These are phyloP conservation scores for Boeremia lycopersici DNA, from an alignment of 2,329 filamentous ascomycete species.

Conservation along the genomic window DNA sequence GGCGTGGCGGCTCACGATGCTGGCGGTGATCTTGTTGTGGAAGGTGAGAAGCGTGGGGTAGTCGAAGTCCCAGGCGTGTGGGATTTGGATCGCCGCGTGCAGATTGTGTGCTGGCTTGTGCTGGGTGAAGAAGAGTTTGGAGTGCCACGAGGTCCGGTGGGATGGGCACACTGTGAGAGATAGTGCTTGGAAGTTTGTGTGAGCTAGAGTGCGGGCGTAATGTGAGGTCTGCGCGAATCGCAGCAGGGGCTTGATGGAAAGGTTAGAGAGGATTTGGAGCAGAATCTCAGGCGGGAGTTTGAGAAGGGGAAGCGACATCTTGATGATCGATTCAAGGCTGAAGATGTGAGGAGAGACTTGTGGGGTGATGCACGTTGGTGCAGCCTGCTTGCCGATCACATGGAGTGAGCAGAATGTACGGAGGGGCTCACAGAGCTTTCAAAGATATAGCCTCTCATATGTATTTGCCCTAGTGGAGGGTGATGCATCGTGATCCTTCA, in stretches of 20 bases:
- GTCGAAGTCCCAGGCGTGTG: conserved; percentile 25
- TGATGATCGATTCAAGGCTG: not conserved
- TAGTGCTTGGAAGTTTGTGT: conserved; percentile 61
- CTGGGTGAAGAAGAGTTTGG: conserved; percentile 43
- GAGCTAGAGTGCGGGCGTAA: conserved; percentile 34
- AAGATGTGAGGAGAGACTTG: not conserved
- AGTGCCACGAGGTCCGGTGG: conserved; percentile 57
- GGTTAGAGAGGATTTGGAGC: conserved; percentile 38
- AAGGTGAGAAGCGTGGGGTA: conserved; percentile 33
- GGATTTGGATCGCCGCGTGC: conserved; percentile 23
- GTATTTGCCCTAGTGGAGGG: conserved; percentile 3
- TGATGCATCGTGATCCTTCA: conserved; percentile 2
- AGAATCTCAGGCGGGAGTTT: conserved; percentile 44
- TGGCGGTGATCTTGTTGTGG: conserved; percentile 35
- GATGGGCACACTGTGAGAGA: conserved; percentile 77
- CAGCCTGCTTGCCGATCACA: no score
- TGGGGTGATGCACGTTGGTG: no score
- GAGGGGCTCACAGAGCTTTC: conserved; percentile 3
- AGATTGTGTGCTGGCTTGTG: conserved; percentile 13
- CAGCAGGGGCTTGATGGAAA: conserved; percentile 41
- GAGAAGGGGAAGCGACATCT: conserved; percentile 27
- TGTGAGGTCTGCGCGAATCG: conserved; percentile 43
- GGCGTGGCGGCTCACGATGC: conserved; percentile 34
- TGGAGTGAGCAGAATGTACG: not conserved
- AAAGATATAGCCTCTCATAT: not conserved